These are phyloP conservation scores for Rhododendron williamsianum DNA, from an alignment of 148 eudicot genomes.

Conservation along the genomic window DNA sequence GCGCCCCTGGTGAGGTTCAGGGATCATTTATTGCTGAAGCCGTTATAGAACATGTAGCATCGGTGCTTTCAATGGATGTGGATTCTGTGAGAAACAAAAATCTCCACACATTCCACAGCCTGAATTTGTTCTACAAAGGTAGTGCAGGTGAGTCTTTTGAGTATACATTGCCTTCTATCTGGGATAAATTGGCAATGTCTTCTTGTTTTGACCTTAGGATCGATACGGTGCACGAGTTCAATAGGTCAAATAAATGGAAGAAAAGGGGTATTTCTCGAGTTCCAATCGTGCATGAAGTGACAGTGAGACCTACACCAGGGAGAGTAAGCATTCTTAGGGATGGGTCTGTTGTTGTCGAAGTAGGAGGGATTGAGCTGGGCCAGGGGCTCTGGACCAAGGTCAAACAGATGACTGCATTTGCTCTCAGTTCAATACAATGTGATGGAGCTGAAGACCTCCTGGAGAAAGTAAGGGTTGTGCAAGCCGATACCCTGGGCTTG, in stretches of 20 bases:
- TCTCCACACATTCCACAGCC: constrained; percentile 60
- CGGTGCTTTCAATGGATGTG: constrained; percentile 51
- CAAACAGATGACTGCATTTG: constrained; percentile 75
- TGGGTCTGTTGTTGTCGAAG: constrained; percentile 86
- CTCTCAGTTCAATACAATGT: constrained; percentile 50
- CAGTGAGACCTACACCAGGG: constrained; percentile 58
- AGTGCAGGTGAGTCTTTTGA: constrained; percentile 49
- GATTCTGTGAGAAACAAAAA: constrained; percentile 60
- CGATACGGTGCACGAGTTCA: constrained; percentile 36
- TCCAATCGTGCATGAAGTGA: constrained; percentile 53
- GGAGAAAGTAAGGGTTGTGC: constrained; percentile 71
- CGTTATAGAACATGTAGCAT: constrained; percentile 76
- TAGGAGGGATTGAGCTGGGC: constrained; percentile 90
- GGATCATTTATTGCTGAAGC: constrained; percentile 80
- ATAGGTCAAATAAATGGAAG: constrained; percentile 46
- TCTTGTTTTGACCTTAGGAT: constrained; percentile 43
- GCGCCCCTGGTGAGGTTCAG: constrained; percentile 83
- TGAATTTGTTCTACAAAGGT: constrained; percentile 41
- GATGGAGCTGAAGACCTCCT: constrained; percentile 52
- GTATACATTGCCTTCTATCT: constrained; percentile 71
- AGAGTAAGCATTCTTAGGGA: constrained; percentile 81
- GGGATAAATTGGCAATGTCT: constrained; percentile 55
- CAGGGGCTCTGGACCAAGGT: constrained; percentile 97
- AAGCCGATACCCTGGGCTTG: constrained; percentile 75
- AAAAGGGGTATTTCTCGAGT: constrained; percentile 81